These are phyloP conservation scores for Candida ficus DNA, from an alignment of 805 yeast genomes.

Conservation along the genomic window DNA sequence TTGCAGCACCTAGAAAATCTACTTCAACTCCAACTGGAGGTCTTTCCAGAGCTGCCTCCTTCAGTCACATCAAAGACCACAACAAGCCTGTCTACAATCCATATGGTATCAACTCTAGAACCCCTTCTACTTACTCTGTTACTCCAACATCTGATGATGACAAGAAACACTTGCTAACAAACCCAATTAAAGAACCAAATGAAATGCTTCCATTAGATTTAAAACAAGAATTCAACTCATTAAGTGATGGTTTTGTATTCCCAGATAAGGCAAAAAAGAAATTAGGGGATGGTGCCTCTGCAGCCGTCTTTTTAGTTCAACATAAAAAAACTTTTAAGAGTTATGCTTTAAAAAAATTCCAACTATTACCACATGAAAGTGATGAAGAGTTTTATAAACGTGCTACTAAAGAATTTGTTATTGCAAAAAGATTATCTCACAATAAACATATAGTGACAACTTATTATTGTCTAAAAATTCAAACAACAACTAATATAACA, in stretches of 20 bases:
- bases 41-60: slow-evolving; percentile 10
- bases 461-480: slow-evolving; percentile 49
- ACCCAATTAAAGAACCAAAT: slow-evolving; percentile 66
- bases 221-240: slow-evolving; percentile 40
- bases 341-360: slow-evolving; percentile 64
- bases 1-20: slow-evolving; percentile 22
- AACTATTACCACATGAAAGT: slow-evolving; percentile 53
- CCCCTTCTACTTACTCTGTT: slow-evolving; percentile 21
- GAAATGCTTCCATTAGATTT: slow-evolving; percentile 51
- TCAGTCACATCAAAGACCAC: slow-evolving; percentile 3
- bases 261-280: slow-evolving; percentile 35
- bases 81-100: slow-evolving; percentile 44
- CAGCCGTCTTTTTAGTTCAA: slow-evolving; percentile 52
- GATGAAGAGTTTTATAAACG: slow-evolving; percentile 61
- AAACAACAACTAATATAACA: slow-evolving; percentile 45
- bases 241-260: slow-evolving; percentile 52
- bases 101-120: slow-evolving; percentile 46
- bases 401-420: slow-evolving; percentile 57
- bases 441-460: slow-evolving; percentile 59
- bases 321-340: slow-evolving; percentile 33
- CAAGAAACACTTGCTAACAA: slow-evolving; percentile 46
- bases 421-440: slow-evolving; percentile 48
- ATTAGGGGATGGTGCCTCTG: slow-evolving; percentile 70
- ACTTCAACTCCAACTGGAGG: slow-evolving; percentile 4
- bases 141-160: slow-evolving; percentile 25